A percentile compares a stretch with the other conserved stretches of the same genome.
Conservation (phyloP, 805 yeast species). For the Saccharomyces kudriavzevii region DNA sequence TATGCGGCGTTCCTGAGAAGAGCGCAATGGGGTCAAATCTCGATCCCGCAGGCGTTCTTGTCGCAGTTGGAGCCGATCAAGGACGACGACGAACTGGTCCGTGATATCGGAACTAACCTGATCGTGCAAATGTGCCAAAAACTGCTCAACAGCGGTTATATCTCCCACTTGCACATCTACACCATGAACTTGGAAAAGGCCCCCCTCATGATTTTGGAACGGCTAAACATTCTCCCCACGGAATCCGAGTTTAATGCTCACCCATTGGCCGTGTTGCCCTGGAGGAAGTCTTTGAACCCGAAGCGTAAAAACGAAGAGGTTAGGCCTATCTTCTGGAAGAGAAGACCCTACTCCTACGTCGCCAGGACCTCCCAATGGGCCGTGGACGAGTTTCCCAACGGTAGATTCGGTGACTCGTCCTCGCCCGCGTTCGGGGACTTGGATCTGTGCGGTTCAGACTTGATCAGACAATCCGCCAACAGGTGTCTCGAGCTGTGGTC, state of each 20-base stretch:
- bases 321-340: conserved; percentile 94
- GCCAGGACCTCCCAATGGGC: conserved; percentile 79
- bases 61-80: conserved; percentile 69
- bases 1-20: conserved; percentile 88
- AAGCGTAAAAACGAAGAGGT: conserved; percentile 71
- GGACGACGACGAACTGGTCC: conserved; percentile 82
- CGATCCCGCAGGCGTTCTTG: conserved; percentile 66
- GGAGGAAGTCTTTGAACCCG: conserved; percentile 86
- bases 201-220: conserved; percentile 78
- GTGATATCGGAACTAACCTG: conserved; percentile 76
- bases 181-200: conserved; percentile 96
- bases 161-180: conserved; percentile 87
- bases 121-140: conserved; percentile 76
- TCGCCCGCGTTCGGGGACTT: conserved; percentile 95
- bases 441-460: conserved; percentile 69
- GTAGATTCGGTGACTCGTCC: conserved; percentile 96
- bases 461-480: conserved; percentile 75
- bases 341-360: conserved; percentile 82
- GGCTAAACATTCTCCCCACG: conserved; percentile 45
- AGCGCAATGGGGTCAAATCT: conserved; percentile 87
- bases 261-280: conserved; percentile 44
- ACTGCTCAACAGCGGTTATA: conserved; percentile 59
- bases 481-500: conserved; percentile 88
- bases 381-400: conserved; percentile 94
- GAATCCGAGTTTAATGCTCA: conserved; percentile 30